Base-by-base conservation (phyloP, 768 basidiomycete genomes). In the Leccinum subtestaceum region DNA sequence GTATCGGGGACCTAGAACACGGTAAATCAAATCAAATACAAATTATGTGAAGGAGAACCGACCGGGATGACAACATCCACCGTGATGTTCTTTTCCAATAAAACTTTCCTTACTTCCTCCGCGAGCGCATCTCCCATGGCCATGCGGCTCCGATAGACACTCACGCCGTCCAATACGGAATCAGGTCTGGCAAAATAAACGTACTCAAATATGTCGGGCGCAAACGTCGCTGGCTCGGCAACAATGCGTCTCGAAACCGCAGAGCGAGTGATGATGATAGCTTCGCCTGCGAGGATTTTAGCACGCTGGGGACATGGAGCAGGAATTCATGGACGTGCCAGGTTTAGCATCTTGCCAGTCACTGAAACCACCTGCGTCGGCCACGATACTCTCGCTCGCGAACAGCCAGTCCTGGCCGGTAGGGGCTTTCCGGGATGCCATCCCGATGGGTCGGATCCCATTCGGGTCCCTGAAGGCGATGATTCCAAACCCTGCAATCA, bases 151-250 rank as follows among this genome's bases (percentile, higher is more conserved):
- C 97, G 85, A 74, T 98, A 98, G 48, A 98, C 97, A 69, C 92
- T 95, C 73, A 99, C 87, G 46, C 96, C 95, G 69, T 99, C 95
- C 53, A 99, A 81, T 52, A 98, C 97, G 6, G 94, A 97, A 76
- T 99, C 97, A 0, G 96, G 97, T 56, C 97, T 87, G 7, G 97
- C 95, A 71, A 99, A 94, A 77, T 99, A 99, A 63, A 99, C 97
- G 67, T 85, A 97, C 81, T 99, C 97, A 70, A 98, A 99, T 67
- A 99, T 97, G 75, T 98, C 97, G 21, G 97, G 97, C 1, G 96
- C 91, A 70, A 98, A 97, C 2, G 82, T 84, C 7, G 85, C 82
- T 7, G 85, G 78, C 17, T 85, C 77, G 10, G 81, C 82, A 52
- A 93, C 87, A 67, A 89, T 84, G 21, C 93, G 85, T 51, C 92